Evolutionary conservation across 306 rosid genomes (phyloP).

Genomic region (Canavalia gladiata): DNA sequence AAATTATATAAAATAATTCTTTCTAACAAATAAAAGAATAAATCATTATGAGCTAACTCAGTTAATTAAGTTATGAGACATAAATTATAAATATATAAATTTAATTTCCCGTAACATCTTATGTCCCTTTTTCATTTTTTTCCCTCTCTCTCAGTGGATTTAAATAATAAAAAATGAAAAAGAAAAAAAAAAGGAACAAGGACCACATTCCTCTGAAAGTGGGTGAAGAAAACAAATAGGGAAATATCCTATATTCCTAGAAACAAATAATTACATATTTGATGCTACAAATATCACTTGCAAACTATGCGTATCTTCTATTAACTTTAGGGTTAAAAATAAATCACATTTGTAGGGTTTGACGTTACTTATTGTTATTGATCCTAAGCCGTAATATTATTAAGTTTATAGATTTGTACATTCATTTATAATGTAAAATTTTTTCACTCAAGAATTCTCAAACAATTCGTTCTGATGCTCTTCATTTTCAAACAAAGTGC

Average conservation of each 20-base stretch:
- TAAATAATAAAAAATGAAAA: no score
- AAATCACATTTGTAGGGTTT: not conserved
- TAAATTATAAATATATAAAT: not conserved
- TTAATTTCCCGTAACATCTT: not conserved
- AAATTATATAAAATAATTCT: not conserved
- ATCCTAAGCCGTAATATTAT: not conserved
- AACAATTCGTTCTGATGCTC: not conserved
- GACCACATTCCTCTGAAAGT: no score
- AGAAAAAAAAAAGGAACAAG: no score
- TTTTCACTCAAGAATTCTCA: not conserved
- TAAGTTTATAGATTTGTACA: not conserved
- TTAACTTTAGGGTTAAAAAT: no score
- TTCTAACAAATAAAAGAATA: not conserved
- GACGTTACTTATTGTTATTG: not conserved
- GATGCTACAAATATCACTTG: no score
- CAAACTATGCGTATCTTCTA: no score
- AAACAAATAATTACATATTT: no score
- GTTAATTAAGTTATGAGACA: not conserved
- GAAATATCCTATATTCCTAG: no score
- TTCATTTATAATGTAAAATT: constrained; percentile 1
- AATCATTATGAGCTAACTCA: not conserved
- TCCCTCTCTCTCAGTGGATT: no score
- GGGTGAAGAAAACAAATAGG: no score
- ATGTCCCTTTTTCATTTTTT: not conserved
- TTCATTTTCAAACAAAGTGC: constrained; percentile 5